Evolutionary conservation across 2,329 filamentous ascomycete genomes (phyloP), one percentile per base, ranked within the genome.

Genomic region (Ustilaginoidea virens): DNA sequence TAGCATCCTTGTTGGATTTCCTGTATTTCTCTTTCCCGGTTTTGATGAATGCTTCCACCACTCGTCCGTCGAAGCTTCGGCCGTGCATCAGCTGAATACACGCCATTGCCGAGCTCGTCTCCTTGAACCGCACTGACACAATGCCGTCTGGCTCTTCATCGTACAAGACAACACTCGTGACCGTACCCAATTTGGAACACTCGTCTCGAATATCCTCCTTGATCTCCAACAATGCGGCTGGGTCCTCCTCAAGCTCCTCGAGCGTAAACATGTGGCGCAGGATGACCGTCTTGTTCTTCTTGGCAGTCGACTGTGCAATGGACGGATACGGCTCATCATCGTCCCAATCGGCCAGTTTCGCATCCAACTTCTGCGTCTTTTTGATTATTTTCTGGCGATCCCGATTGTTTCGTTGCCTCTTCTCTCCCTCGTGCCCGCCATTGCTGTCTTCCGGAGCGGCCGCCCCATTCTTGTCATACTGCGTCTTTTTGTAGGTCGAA

Each of bases 211-310:
- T 81, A 48, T 98, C 90, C 49, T 93, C 80, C 48, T 92, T 92
- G 57, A 96, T 92, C 37, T 96, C 87, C 21, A 92, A 61, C 34
- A 92, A 67, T 2, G 79, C 80, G 1, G 74, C 74, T 2, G 80
- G 74, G 44, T 96, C 86, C 46, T 92, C 80, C 41, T 85, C 75
- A 16, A 96, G 63, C 56, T 93, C 82, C 36, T 76, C 50, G 23
- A 87, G 63, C 2, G 83, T 92, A 54, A 98, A 98, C 78, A 93
- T 92, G 55, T 92, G 75, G 47, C 82, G 82, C 38, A 98, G 58
- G 33, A 96, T 75, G 17, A 93, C 86, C 11, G 81, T 63, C 50
- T 86, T 92, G 43, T 86, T 80, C 56, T 70, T 79, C 44, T 61
- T 65, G 30, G 56, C 51, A 23, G 45, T 48, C 7, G 52, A 63